These are phyloP conservation scores for Coleophoma crateriformis DNA, from an alignment of 2,329 filamentous ascomycete species.

Conservation along the genomic window DNA sequence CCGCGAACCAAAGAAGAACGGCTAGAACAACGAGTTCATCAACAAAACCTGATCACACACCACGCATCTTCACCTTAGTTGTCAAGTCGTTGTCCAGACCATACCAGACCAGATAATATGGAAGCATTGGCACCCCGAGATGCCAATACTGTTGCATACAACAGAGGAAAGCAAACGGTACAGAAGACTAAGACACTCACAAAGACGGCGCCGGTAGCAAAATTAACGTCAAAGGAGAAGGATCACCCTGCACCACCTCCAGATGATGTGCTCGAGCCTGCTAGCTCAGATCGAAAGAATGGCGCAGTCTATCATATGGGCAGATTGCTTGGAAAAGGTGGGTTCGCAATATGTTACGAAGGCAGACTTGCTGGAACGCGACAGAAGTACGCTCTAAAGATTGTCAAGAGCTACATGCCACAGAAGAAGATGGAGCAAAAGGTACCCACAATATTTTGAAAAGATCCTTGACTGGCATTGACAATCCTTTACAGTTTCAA, in stretches of 20 bases:
- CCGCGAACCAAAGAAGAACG: too few species aligned
- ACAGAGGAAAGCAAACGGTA: conserved; percentile 33
- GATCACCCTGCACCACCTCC: conserved; percentile 63
- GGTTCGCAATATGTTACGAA: conserved; percentile 77
- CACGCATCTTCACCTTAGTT: conserved; percentile 11
- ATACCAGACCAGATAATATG: conserved; percentile 37
- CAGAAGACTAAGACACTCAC: conserved; percentile 36
- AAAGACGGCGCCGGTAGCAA: conserved; percentile 32
- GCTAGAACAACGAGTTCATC: too few species aligned
- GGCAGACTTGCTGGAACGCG: conserved; percentile 61
- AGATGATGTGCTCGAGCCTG: conserved; percentile 51
- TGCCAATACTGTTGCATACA: conserved; percentile 47
- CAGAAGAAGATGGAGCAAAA: conserved; percentile 75
- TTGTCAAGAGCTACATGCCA: conserved; percentile 79
- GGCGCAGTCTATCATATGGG: conserved; percentile 71
- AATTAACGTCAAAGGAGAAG: conserved; percentile 45
- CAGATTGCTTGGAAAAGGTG: conserved; percentile 71
- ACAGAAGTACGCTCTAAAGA: conserved; percentile 71
- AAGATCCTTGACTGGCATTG: too few species aligned
- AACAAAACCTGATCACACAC: too few species aligned
- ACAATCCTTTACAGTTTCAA: conserved; percentile 48
- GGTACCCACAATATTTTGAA: conserved; percentile 35
- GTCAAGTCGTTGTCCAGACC: conserved; percentile 29
- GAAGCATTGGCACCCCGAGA: conserved; percentile 62
- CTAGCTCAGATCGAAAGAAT: conserved; percentile 62